Base-by-base conservation (phyloP, 805 yeast species). In the Kuraishia capsulata region DNA sequence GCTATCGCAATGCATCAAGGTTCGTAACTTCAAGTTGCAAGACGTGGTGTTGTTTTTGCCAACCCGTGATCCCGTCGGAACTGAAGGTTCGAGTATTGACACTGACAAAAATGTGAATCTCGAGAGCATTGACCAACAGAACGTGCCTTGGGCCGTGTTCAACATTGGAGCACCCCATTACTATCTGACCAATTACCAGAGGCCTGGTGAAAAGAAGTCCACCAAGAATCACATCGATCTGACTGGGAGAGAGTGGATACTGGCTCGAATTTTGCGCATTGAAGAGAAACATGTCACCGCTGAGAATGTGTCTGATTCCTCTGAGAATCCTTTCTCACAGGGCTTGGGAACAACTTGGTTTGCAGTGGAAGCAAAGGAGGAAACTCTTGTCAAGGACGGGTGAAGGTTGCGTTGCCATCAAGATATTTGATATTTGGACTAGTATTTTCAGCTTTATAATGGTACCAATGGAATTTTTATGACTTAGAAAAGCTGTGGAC, bases 131-230 rank as follows among this genome's bases (percentile, higher is more conserved):
- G 47, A 42, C 23, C 54, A n/a, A 17, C 31, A 28, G 6, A 40
- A 47, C 9, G 74, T 66, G 39, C 87, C 90, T 1, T 90, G 97
- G 97, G 96, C 96, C 0, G 95, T 95, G 1, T 90, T 90, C 63
- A 89, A 92, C 46, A 70, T 84, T 40, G 95, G 90, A 2, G 81
- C 86, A 1, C 92, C 94, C 1, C 88, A 89, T 54, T 88, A 77
- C 54, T 81, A 88, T 51, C 61, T 90, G 45, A 11, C 5, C 13
- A 18, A 31, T 9, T 18, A 31, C 21, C 26, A 23, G 11, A 28
- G 31, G 17, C 13, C 9, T 13, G 17, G 14, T 8, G 31, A 17
- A 13, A 28, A 28, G 17, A 38, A 36, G 17, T 32, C 32, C 6
- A 34, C 28, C 14, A 39, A 35, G n/a, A 42, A 40, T 8, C 44